Percentiles rank a stretch among this genome's conserved stretches.
These are phyloP conservation scores for Biscogniauxia mediterranea DNA, from an alignment of 2,329 filamentous ascomycete genomes.

Conservation along the genomic window DNA sequence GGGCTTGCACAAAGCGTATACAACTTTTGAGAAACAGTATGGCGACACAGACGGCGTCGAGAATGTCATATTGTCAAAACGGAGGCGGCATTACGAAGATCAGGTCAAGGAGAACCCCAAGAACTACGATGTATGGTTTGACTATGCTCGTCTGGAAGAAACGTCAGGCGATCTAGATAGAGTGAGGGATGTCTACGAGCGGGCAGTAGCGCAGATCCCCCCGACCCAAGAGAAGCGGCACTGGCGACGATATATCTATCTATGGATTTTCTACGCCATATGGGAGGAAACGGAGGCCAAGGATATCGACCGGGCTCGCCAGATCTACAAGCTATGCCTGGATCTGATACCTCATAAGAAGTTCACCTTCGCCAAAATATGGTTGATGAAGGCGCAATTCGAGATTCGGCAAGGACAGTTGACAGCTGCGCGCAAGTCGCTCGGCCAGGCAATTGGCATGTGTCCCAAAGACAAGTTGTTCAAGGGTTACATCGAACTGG, in stretches of 20 bases:
- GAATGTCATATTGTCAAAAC: conserved; percentile 92
- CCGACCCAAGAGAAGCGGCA: conserved; percentile 95
- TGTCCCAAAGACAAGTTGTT: conserved; percentile 96
- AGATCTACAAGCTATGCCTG: conserved; percentile 88
- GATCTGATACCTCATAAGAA: conserved; percentile 90
- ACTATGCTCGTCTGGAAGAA: conserved; percentile 90
- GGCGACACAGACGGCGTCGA: conserved; percentile 92
- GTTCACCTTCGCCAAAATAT: conserved; percentile 96
- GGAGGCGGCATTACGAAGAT: conserved; percentile 90
- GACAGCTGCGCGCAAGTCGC: conserved; percentile 76
- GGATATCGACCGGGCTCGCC: conserved; percentile 74
- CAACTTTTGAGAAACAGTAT: conserved; percentile 97
- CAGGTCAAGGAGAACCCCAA: conserved; percentile 90
- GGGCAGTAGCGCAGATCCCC: conserved; percentile 91
- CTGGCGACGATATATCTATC: conserved; percentile 95
- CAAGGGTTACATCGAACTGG: conserved; percentile 87
- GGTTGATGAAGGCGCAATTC: conserved; percentile 91
- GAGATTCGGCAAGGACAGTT: conserved; percentile 86
- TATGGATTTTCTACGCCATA: conserved; percentile 96
- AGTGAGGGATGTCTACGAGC: conserved; percentile 89
- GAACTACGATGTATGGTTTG: conserved; percentile 97
- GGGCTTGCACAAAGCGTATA: conserved; percentile 87
- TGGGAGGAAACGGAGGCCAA: conserved; percentile 89
- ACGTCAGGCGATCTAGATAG: conserved; percentile 76
- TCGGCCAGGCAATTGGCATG: conserved; percentile 88